Base-by-base conservation (phyloP, 1,139 yeast species). In the Pichia cactophila region DNA sequence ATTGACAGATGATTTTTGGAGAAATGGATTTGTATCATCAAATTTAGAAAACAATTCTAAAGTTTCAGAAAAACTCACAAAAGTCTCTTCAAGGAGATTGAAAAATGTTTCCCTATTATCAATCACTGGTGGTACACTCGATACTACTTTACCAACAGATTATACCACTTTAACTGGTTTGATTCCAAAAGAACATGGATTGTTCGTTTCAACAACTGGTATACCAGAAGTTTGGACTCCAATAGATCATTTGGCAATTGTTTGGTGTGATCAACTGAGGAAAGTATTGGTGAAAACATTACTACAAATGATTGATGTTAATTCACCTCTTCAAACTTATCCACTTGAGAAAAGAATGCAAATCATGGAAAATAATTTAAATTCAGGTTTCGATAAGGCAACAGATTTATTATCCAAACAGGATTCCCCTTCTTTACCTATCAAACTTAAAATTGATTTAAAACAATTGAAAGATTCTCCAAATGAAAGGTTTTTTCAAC, bases 161-260 rank as follows among this genome's bases (percentile, higher is more conserved):
- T 90, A 89, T 63, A 85, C 97, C 0, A 73, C 87, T 0, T 69
- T 88, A n/a, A 79, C 82, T 7, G 83, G 82, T 3, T 56, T 90
- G 1, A 75, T 89, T 0, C 95, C 96, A 0, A 74, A 76, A 1
- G 57, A 77, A 0, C 80, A 92, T 61, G 97, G 97, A 0, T 84
- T 92, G 57, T 80, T 95, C 0, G 86, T 85, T 0, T 87, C 81
- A 58, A 78, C 97, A 0, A 82, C 92, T 0, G 89, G 96, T 0
- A 85, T 92, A 10, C 96, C 96, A 0, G 76, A 75, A 8, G 97
- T 92, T 0, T 92, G 97, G 96, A 83, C 96, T 0, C 86, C 97
- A 0, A 81, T 90, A 43, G 98, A 94, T 65, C 99, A 94, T 67
- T 74, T 89, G 57, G 97, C 98, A 0, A 83, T 94, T 48, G 96